Conservation (phyloP, 345 rosid species). For the Eucalyptus microcorys region DNA sequence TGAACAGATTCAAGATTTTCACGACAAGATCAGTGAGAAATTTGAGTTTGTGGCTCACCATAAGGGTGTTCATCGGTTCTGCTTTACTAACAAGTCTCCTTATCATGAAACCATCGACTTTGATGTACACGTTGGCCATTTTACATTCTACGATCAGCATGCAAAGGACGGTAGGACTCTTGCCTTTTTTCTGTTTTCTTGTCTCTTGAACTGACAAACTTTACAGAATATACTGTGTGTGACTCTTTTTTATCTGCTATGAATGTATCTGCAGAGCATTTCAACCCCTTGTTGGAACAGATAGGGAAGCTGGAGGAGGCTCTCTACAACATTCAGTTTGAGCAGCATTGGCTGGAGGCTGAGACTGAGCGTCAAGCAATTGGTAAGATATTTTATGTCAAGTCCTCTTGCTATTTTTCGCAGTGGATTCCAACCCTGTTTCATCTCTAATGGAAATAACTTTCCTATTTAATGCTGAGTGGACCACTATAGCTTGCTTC, state of each 20-base stretch:
- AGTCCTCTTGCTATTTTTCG: neutral
- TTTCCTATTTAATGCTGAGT: neutral
- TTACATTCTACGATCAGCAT: conserved; percentile 55
- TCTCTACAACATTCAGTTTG: conserved; percentile 60
- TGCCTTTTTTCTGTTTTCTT: neutral
- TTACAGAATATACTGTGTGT: neutral
- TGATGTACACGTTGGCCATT: conserved; percentile 62
- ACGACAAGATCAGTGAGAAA: conserved; percentile 56
- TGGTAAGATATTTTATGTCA: conserved; percentile 6
- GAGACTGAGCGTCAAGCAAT: conserved; percentile 69
- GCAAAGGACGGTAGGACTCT: conserved; percentile 51
- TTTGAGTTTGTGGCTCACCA: conserved; percentile 49
- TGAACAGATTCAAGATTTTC: conserved; percentile 50
- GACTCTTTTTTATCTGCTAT: neutral
- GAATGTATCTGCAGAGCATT: conserved; percentile 33
- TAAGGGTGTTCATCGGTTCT: conserved; percentile 58
- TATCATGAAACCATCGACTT: conserved; percentile 67
- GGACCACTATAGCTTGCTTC: neutral
- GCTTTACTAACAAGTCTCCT: conserved; percentile 65
- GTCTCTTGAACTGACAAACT: neutral
- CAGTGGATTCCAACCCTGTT: neutral
- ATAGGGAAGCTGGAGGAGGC: conserved; percentile 60
- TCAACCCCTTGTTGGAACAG: conserved; percentile 44
- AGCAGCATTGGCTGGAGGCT: conserved; percentile 72
- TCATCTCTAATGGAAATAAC: neutral